Percentiles rank a stretch among this genome's conserved stretches.
These are phyloP conservation scores for Scedosporium minutisporum DNA, from an alignment of 2,329 filamentous ascomycete species.

Conservation along the genomic window DNA sequence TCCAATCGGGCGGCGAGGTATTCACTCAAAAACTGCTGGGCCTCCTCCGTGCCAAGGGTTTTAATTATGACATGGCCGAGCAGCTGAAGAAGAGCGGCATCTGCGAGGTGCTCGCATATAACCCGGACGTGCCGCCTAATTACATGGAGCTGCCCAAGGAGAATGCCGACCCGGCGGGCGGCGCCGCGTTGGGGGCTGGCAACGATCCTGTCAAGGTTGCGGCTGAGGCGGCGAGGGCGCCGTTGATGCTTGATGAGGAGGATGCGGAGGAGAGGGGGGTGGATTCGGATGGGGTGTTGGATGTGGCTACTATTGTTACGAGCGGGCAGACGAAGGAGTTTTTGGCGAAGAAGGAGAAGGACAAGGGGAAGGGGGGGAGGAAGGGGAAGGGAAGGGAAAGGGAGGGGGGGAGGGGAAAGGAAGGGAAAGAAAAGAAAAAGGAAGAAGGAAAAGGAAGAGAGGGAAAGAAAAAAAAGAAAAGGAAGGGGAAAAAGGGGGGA, in stretches of 20 bases:
- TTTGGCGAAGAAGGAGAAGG: conserved; percentile 71
- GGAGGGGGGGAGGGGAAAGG: too few relatives aligned
- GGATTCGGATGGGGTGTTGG: conserved; percentile 63
- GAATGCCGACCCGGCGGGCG: conserved; percentile 9
- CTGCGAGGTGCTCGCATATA: conserved; percentile 57
- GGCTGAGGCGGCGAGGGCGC: conserved; percentile 23
- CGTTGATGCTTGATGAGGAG: conserved; percentile 24
- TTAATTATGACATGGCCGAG: conserved; percentile 59
- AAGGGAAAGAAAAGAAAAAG: too few relatives aligned
- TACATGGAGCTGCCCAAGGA: conserved; percentile 41
- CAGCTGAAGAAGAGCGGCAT: conserved; percentile 58
- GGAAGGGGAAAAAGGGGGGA: too few relatives aligned
- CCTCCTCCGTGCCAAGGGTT: conserved; percentile 51
- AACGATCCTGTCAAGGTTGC: conserved; percentile 20
- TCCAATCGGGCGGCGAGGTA: conserved; percentile 71
- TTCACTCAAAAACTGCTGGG: conserved; percentile 68
- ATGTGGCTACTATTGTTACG: conserved; percentile 77
- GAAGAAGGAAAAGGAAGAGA: too few relatives aligned
- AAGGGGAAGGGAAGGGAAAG: too few relatives aligned
- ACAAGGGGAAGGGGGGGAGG: conserved; percentile 58
- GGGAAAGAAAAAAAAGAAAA: too few relatives aligned
- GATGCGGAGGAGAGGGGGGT: conserved; percentile 28
- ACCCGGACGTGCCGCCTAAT: conserved; percentile 25
- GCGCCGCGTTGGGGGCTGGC: conserved; percentile 16
- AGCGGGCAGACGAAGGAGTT: conserved; percentile 76